Base-by-base conservation (phyloP, 306 rosid species). In the Quercus wislizeni region DNA sequence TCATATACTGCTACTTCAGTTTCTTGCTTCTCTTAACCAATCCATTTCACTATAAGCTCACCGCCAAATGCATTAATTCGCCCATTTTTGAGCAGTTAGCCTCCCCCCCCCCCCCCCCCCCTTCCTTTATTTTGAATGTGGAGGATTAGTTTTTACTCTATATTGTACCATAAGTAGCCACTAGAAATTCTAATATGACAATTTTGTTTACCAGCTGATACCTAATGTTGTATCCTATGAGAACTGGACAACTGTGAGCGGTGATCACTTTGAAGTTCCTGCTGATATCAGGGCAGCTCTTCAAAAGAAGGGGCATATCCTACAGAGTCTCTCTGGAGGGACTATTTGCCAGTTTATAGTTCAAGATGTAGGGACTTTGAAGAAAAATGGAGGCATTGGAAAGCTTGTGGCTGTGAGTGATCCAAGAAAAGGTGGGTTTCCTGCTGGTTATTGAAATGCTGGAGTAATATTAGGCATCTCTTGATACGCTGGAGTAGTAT, bases 371-470 rank as follows among this genome's bases (percentile, higher is more conserved):
- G 78, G 57, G 11, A 6, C 58, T 38, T 78, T 63, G 3, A 67
- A 51, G 69, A 56, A 23, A 70, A 85, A 84, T 35, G 69, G 68
- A 64, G 82, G 28, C 46, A 11, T 14, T 17, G 86, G 83, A 55
- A 78, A 81, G 83, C 85, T 94, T 61, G 88, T 89, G 58, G 97
- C 94, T 15, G 98, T 94, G 54, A 94, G 98, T 84, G 97, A 94
- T 76, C 98, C 98, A 14, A 91, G 97, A 85, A 94, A 94, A 82
- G 98, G 97, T 52, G 98, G 98, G 35, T 55, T 83, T 69, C 97
- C 98, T 54, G 84, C 98, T 14, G 96, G 96, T 67, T 88, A 81
- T 83, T 94, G 85, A 89, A 71, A 74, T 64, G 54, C 23, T 62
- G 12, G 19, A 1, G 23, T 64, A 49, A 12, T 9, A 49, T 2